A percentile compares a stretch with the other conserved stretches of the same genome.
Conservation (phyloP, 176 grass and related monocot genomes). For the Saccharum spontaneum region DNA sequence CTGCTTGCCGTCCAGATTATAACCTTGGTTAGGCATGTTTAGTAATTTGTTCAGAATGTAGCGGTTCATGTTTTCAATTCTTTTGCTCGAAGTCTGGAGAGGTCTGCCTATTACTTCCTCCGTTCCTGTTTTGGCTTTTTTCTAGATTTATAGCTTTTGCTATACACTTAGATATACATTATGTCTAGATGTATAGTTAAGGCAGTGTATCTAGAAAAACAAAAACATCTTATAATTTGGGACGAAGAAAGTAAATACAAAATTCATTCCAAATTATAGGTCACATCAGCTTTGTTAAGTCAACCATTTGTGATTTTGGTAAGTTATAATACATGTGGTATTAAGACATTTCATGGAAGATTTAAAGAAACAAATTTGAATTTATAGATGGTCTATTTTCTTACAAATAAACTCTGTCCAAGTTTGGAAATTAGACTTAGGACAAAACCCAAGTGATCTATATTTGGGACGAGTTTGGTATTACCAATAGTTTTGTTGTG, state of each 20-base stretch:
- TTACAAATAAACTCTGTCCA: background rate
- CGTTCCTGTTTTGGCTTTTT: background rate
- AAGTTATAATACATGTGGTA: background rate
- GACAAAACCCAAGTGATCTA: background rate
- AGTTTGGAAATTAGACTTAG: background rate
- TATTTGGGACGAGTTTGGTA: background rate
- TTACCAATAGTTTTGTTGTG: background rate
- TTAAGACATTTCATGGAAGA: background rate
- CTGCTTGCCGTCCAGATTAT: slow-evolving; percentile 39
- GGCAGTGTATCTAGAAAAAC: background rate
- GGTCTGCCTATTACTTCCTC: background rate
- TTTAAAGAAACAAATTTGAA: background rate
- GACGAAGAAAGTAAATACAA: background rate
- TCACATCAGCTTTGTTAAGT: background rate
- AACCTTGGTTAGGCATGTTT: slow-evolving; percentile 20
- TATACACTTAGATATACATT: background rate
- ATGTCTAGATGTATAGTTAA: background rate
- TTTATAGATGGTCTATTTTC: background rate
- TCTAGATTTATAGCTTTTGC: background rate
- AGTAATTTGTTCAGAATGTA: slow-evolving; percentile 6
- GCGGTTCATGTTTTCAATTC: background rate
- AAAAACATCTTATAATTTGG: background rate
- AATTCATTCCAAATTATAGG: background rate
- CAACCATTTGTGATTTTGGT: background rate
- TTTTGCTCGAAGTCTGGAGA: background rate